phyloP scores from a whole-genome alignment of 371 early-diverging fungal genomes.

The Mucor sp. region DNA sequence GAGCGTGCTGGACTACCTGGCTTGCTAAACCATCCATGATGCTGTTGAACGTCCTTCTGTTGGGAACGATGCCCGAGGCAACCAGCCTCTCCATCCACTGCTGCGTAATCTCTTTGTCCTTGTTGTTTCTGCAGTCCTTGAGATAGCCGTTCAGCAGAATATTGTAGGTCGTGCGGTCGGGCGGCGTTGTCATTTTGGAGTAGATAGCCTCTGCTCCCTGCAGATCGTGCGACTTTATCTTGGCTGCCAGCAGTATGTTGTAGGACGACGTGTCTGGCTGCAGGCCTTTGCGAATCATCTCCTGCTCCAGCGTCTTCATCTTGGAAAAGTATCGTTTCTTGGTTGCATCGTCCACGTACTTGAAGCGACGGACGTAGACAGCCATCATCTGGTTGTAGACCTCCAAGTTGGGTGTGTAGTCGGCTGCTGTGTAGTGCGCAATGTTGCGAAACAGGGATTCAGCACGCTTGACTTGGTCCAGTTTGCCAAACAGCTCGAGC shows the following conservation, averaged over 20 bases:
- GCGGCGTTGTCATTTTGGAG: conserved; percentile 12
- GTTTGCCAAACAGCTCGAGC: conserved; percentile 31
- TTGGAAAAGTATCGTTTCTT: conserved; percentile 29
- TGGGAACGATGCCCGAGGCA: conserved; percentile 24
- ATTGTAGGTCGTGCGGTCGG: conserved; percentile 31
- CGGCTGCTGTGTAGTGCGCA: conserved; percentile 16
- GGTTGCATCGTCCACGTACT: conserved; percentile 15
- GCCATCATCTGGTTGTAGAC: conserved; percentile 36
- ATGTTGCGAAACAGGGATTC: conserved; percentile 34
- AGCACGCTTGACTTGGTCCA: conserved; percentile 29
- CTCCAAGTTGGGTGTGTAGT: conserved; percentile 8
- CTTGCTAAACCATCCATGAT: conserved; percentile 26
- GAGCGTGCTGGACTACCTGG: conserved; percentile 19
- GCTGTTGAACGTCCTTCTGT: conserved; percentile 24
- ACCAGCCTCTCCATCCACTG: conserved; percentile 34
- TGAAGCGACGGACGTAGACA: conserved; percentile 31
- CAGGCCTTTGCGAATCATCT: conserved; percentile 23
- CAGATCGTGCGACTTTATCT: conserved; percentile 15
- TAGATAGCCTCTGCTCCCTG: conserved; percentile 21
- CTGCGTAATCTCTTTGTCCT: conserved; percentile 16
- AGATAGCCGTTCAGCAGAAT: conserved; percentile 26
- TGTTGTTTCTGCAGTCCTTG: conserved; percentile 11
- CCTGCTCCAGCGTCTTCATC: conserved; percentile 19
- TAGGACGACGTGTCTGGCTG: conserved; percentile 27
- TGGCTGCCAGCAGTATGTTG: conserved; percentile 34